Conservation (phyloP, 352 stramenopile genomes). For the Nothophytophthora sp. region DNA sequence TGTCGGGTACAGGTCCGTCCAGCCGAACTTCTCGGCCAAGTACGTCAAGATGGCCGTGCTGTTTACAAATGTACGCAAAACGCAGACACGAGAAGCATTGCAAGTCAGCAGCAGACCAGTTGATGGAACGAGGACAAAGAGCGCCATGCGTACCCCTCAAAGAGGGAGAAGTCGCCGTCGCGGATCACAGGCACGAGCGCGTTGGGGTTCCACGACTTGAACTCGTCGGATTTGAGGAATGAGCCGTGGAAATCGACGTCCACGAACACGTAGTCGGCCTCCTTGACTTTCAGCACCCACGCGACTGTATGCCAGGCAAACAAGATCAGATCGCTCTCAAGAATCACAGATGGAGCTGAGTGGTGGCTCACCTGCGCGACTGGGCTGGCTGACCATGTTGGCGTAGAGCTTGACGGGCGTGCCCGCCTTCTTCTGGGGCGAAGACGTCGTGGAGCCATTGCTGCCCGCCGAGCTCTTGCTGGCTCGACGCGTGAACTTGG, state of each 20-base stretch:
- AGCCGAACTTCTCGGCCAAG: slow-evolving; percentile 39
- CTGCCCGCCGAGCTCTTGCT: slow-evolving; percentile 17
- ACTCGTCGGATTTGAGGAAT: slow-evolving; percentile 41
- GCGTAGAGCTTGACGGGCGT: slow-evolving; percentile 45
- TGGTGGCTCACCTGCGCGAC: slow-evolving; percentile 26
- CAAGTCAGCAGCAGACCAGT: too few species aligned
- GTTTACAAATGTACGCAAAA: too few species aligned
- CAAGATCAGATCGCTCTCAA: background rate
- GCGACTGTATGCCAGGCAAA: slow-evolving; percentile 23
- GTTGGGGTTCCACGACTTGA: slow-evolving; percentile 57
- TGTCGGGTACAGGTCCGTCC: slow-evolving; percentile 45
- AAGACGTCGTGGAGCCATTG: slow-evolving; percentile 9
- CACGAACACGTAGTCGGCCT: slow-evolving; percentile 42
- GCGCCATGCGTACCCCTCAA: slow-evolving; percentile 44
- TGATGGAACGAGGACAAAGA: too few species aligned
- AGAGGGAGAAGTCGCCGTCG: slow-evolving; percentile 56
- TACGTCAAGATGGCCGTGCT: slow-evolving; percentile 52
- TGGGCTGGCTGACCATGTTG: slow-evolving; percentile 45
- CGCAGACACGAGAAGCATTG: too few species aligned
- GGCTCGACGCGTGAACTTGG: slow-evolving; percentile 20
- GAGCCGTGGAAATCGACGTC: slow-evolving; percentile 19
- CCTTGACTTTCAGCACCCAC: slow-evolving; percentile 50
- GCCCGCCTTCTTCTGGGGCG: slow-evolving; percentile 18
- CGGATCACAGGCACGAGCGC: slow-evolving; percentile 48
- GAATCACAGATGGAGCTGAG: too few species aligned